Evolutionary conservation across 2,329 filamentous ascomycete genomes (phyloP).

Genomic region (Aspergillus spinulosporus): DNA sequence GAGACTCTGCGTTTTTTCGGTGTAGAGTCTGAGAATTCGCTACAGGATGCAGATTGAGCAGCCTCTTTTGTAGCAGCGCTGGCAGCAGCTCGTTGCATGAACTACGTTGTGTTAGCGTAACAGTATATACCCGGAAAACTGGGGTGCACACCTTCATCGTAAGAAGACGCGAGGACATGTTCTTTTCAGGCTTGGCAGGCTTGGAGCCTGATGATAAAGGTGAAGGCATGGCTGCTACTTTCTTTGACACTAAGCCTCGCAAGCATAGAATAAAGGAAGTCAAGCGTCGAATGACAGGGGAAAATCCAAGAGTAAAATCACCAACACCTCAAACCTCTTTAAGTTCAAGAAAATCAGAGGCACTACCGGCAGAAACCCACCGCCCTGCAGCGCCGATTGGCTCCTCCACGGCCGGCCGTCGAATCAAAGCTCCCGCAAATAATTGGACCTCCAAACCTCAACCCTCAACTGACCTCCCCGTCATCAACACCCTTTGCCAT

Average conservation of each 20-base stretch:
- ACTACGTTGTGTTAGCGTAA: constrained; percentile 47
- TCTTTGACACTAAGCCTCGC: not conserved
- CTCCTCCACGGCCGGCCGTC: constrained; percentile 12
- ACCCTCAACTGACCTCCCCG: constrained; percentile 26
- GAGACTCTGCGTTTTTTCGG: constrained; percentile 42
- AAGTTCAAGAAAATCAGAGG: constrained; percentile 15
- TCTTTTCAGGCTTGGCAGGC: constrained; percentile 62
- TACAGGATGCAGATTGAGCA: constrained; percentile 49
- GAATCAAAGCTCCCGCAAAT: constrained; percentile 27
- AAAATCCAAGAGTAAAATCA: constrained; percentile 1
- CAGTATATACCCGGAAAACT: not conserved
- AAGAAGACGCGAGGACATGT: constrained; percentile 82
- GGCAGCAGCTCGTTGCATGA: constrained; percentile 86
- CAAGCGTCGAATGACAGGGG: not conserved
- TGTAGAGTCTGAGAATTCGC: constrained; percentile 41
- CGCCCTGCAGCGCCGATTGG: constrained; percentile 29
- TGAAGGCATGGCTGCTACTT: constrained; percentile 31
- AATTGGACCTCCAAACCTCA: constrained; percentile 30
- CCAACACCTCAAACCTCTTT: not conserved
- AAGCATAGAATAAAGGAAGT: constrained; percentile 2
- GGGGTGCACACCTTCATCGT: constrained; percentile 70
- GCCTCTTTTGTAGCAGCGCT: constrained; percentile 50
- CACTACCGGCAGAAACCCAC: constrained; percentile 23
- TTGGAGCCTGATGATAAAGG: constrained; percentile 53
- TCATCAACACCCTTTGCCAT: constrained; percentile 21